Conservation (phyloP, 495 filamentous ascomycete species). For the Aspergillus carlsbadensis region DNA sequence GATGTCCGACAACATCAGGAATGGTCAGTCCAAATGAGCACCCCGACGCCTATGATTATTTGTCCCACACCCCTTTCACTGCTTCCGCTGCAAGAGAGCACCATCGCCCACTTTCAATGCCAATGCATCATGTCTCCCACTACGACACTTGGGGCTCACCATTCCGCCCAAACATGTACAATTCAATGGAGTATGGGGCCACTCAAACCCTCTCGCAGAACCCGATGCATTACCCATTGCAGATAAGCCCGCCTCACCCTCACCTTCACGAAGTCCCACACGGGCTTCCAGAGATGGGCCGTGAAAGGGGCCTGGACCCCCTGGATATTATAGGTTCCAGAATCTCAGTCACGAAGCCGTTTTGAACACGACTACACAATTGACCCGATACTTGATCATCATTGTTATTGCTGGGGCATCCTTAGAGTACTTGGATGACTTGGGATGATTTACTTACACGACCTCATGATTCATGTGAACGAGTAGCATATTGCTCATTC, state of each 20-base stretch:
- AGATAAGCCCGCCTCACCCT: constrained; percentile 29
- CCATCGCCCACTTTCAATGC: constrained; percentile 25
- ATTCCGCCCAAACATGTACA: constrained; percentile 43
- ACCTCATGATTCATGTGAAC: constrained; percentile 19
- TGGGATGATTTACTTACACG: constrained; percentile 3
- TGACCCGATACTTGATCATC: not conserved
- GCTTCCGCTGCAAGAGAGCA: constrained; percentile 20
- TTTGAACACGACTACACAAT: constrained; percentile 4
- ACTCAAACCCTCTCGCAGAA: constrained; percentile 27
- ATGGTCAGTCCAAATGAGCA: constrained; percentile 35
- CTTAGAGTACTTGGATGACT: not conserved
- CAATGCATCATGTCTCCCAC: constrained; percentile 25
- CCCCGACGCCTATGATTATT: constrained; percentile 34
- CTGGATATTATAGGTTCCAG: constrained; percentile 24
- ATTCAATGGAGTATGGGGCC: constrained; percentile 33
- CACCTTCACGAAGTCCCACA: constrained; percentile 33
- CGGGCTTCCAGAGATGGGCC: constrained; percentile 18
- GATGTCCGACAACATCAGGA: constrained; percentile 28
- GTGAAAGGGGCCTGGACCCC: constrained; percentile 23
- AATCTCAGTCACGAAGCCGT: constrained; percentile 34
- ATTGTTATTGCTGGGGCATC: not conserved
- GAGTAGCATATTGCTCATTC: not conserved
- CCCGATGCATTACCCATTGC: constrained; percentile 34
- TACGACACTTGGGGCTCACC: constrained; percentile 38
- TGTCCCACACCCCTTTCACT: constrained; percentile 28